Conservation (phyloP, 225 moss, liverwort and hornwort species). For the Sphagnum tenellum region DNA sequence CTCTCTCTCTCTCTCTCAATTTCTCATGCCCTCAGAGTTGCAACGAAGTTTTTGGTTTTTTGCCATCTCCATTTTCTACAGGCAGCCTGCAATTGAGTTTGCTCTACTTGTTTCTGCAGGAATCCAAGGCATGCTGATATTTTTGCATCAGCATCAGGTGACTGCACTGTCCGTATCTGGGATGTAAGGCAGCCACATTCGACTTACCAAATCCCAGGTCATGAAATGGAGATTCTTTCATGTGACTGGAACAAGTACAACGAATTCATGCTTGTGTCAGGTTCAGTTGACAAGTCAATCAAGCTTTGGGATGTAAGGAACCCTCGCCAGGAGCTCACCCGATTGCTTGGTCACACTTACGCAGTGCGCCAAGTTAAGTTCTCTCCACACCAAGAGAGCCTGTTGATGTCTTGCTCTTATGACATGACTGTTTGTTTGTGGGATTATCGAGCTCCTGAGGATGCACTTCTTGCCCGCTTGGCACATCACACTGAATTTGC, state of each 20-base stretch:
- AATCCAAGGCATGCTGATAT: conserved; percentile 91
- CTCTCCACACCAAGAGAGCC: conserved; percentile 81
- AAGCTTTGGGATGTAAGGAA: conserved; percentile 96
- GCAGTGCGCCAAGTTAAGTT: conserved; percentile 81
- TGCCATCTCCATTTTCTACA: too few relatives aligned
- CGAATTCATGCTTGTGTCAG: conserved; percentile 69
- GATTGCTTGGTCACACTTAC: conserved; percentile 74
- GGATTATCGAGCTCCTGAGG: conserved; percentile 87
- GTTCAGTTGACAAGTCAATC: conserved; percentile 90
- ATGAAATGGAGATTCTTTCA: conserved; percentile 84
- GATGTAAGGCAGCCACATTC: conserved; percentile 80
- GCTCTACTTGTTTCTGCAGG: conserved; percentile 20
- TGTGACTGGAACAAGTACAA: conserved; percentile 99
- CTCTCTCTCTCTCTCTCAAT: not conserved
- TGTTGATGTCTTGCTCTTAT: conserved; percentile 83
- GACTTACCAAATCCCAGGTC: conserved; percentile 68
- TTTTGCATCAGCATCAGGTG: conserved; percentile 93
- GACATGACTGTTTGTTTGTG: conserved; percentile 94
- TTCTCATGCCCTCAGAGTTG: not conserved
- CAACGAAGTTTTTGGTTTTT: too few relatives aligned
- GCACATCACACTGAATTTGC: conserved; percentile 95
- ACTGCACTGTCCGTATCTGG: conserved; percentile 85
- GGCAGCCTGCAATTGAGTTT: not conserved
- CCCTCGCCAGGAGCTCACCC: conserved; percentile 67
- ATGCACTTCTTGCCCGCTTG: conserved; percentile 76